These are phyloP conservation scores for Diaporthe citri DNA, from an alignment of 2,329 filamentous ascomycete genomes.

Conservation along the genomic window DNA sequence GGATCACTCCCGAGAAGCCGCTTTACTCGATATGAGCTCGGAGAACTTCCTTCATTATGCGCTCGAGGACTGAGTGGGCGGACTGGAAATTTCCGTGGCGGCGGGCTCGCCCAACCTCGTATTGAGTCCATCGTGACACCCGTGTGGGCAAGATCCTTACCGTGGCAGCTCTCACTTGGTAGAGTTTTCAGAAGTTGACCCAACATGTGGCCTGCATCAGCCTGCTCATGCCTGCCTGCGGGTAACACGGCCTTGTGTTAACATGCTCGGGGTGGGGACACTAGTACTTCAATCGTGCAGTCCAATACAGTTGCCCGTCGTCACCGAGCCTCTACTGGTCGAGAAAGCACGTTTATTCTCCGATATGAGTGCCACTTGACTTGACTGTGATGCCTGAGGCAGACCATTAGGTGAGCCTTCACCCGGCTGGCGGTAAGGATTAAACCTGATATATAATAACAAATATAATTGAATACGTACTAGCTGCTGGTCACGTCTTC, in stretches of 20 bases:
- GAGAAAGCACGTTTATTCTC: not conserved
- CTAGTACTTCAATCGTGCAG: not conserved
- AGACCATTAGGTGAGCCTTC: too few relatives aligned
- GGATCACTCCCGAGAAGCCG: not conserved
- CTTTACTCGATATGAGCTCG: slow-evolving; percentile 4
- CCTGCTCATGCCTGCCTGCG: not conserved
- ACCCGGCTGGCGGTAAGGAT: not conserved
- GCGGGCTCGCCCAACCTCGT: not conserved
- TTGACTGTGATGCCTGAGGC: too few relatives aligned
- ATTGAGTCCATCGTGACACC: not conserved
- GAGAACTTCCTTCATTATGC: slow-evolving; percentile 1
- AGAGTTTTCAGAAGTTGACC: not conserved
- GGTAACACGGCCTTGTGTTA: not conserved
- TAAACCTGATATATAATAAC: not conserved
- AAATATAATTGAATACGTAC: not conserved
- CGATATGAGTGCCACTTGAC: not conserved
- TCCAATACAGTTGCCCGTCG: not conserved
- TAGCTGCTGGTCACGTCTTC: not conserved
- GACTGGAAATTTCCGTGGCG: not conserved
- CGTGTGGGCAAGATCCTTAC: too few relatives aligned
- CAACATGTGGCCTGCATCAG: not conserved
- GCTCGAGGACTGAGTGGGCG: not conserved
- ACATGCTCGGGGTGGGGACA: not conserved
- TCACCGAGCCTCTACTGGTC: not conserved
- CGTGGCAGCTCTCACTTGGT: not conserved